A percentile compares a stretch with the other conserved stretches of the same genome.
Conservation (phyloP, 768 basidiomycete genomes). For the Phlegmacium glaucopus region DNA sequence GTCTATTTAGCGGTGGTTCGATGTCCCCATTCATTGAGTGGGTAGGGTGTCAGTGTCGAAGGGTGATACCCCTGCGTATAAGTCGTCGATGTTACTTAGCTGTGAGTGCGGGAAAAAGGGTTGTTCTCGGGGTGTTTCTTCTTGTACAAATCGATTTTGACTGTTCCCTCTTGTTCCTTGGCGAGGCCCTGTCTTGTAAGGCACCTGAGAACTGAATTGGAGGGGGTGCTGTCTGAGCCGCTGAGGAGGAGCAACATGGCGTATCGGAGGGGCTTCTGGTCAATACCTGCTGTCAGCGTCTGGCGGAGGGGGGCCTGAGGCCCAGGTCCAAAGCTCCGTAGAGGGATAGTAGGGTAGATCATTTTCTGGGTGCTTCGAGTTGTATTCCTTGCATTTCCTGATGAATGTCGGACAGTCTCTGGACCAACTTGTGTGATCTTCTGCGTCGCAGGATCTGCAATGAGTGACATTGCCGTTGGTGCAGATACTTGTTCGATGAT, state of each 20-base stretch:
- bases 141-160: too few relatives aligned
- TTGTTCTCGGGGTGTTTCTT: too few relatives aligned
- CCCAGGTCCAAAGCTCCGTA: background rate
- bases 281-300: background rate
- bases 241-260: background rate
- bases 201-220: too few relatives aligned
- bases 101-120: too few relatives aligned
- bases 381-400: constrained; percentile 6
- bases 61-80: background rate
- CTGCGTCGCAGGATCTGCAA: constrained; percentile 11
- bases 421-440: constrained; percentile 16
- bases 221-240: too few relatives aligned
- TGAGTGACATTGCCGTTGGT: background rate
- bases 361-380: constrained; percentile 11
- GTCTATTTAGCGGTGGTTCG: background rate
- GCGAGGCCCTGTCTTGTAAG: too few relatives aligned
- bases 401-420: constrained; percentile 16
- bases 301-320: background rate
- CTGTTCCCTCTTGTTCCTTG: too few relatives aligned
- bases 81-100: background rate
- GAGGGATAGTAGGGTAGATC: constrained; percentile 11
- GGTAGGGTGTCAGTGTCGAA: background rate
- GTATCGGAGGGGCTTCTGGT: background rate
- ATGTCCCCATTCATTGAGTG: background rate
- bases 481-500: constrained; percentile 3